A percentile compares a stretch with the other conserved stretches of the same genome.
Conservation (phyloP, 2,329 filamentous ascomycete species). For the Orbilia ellipsospora region DNA sequence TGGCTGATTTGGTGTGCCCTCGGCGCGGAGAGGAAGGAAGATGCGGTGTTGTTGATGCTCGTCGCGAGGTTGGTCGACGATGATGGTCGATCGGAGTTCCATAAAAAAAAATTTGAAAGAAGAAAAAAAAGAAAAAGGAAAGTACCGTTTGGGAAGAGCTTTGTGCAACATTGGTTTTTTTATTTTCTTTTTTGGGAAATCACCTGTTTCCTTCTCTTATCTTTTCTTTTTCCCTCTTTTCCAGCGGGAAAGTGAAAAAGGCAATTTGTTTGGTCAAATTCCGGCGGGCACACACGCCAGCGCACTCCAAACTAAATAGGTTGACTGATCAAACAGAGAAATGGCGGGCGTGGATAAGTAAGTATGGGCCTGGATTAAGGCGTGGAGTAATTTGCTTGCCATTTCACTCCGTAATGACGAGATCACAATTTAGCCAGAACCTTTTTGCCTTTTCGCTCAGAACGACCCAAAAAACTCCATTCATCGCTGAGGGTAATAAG, state of each 20-base stretch:
- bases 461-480: too few relatives aligned
- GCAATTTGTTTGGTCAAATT: not conserved
- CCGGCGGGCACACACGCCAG: constrained; percentile 20
- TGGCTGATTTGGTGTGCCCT: too few relatives aligned
- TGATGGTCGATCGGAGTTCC: too few relatives aligned
- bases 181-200: not conserved
- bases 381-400: not conserved
- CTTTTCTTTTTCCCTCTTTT: not conserved
- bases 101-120: too few relatives aligned
- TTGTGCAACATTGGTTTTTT: constrained; percentile 20
- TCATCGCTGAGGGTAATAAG: too few relatives aligned
- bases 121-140: not conserved
- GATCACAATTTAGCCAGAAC: too few relatives aligned
- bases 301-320: constrained; percentile 38
- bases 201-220: not conserved
- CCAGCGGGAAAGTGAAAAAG: not conserved
- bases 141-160: not conserved
- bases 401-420: not conserved
- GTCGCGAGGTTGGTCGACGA: too few relatives aligned
- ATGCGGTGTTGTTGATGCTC: not conserved
- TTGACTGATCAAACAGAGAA: too few relatives aligned
- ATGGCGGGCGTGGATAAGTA: too few relatives aligned
- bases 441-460: too few relatives aligned
- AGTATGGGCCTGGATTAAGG: too few relatives aligned
- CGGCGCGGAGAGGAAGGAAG: not conserved